Base-by-base conservation (phyloP, 345 rosid genomes). In the Eucalyptus guilfoylei region DNA sequence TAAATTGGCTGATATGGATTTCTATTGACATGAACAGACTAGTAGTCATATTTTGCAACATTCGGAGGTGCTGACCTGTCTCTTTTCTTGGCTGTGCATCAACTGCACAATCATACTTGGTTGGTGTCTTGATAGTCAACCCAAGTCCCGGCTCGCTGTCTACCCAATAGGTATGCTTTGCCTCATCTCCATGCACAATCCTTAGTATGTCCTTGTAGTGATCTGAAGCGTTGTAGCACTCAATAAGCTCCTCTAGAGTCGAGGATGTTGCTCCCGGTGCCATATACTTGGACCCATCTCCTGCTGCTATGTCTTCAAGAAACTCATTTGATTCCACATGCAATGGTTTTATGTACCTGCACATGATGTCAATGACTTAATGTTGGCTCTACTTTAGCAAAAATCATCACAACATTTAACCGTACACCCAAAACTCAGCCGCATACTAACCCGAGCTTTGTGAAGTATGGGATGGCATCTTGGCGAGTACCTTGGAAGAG, bases 111-210 rank as follows among this genome's bases (percentile, higher is more conserved):
- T 88, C 86, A 88, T 85, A 88, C 80, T 90, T 90, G 87, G 89
- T 81, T 86, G 89, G 90, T 23, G 87, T 90, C 52, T 87, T 89
- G 19, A 92, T 92, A 54, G 90, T 86, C 85, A 90, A 89, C 40
- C 92, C 90, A 67, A 90, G 91, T 60, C 92, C 93, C 24, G 92
- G 91, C 50, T 90, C 92, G n/a, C 92, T 88, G 87, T 90, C 90
- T 54, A 92, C 90, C 93, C 92, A 90, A 47, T 89, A 92, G 80
- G 90, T 90, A 24, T 89, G 90, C 91, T 88, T 90, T 32, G 55
- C 89, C 42, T 89, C 88, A 54, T 89, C 87, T 88, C 34, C 64
- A 11, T 48, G 54, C 55, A 89, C 88, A 16, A 92, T 89, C 88
- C 91, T 92, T 64, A 86, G 88, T 44, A 92, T 42, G 87, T 92